Evolutionary conservation across 2,329 filamentous ascomycete genomes (phyloP).

Genomic region (Amesomyces nigricolor): DNA sequence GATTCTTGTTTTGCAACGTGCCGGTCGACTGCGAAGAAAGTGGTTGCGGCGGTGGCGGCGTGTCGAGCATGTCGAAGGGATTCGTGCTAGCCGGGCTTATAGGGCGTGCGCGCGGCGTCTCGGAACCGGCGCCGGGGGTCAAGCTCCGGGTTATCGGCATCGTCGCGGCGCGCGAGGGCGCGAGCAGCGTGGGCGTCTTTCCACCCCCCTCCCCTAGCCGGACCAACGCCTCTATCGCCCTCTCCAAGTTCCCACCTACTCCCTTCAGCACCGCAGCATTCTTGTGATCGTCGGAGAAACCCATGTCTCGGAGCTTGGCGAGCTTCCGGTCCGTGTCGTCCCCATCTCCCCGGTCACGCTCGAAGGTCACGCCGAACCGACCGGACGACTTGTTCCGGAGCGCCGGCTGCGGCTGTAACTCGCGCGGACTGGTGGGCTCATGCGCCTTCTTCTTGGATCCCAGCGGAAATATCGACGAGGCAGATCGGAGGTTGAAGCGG

Average conservation of each 20-base stretch:
- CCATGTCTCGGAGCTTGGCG: constrained; percentile 77
- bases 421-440: constrained; percentile 32
- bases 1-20: constrained; percentile 52
- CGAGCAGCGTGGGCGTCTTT: constrained; percentile 27
- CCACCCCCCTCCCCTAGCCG: constrained; percentile 65
- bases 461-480: constrained; percentile 62
- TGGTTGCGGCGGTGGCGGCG: constrained; percentile 45
- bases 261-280: constrained; percentile 79
- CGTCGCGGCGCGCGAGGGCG: constrained; percentile 44
- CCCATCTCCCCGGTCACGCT: constrained; percentile 36
- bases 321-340: constrained; percentile 72
- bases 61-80: constrained; percentile 65
- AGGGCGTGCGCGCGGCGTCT: constrained; percentile 33
- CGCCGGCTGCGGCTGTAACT: constrained; percentile 33
- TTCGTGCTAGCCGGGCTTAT: constrained; percentile 47
- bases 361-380: constrained; percentile 64
- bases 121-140: constrained; percentile 39
- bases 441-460: constrained; percentile 54
- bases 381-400: constrained; percentile 60
- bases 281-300: constrained; percentile 75
- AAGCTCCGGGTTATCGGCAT: constrained; percentile 30
- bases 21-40: constrained; percentile 63
- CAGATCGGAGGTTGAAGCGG: constrained; percentile 53
- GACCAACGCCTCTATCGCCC: constrained; percentile 77
- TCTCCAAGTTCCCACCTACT: constrained; percentile 78